Base-by-base conservation (phyloP, 2,329 filamentous ascomycete species). In the Alternaria panax region DNA sequence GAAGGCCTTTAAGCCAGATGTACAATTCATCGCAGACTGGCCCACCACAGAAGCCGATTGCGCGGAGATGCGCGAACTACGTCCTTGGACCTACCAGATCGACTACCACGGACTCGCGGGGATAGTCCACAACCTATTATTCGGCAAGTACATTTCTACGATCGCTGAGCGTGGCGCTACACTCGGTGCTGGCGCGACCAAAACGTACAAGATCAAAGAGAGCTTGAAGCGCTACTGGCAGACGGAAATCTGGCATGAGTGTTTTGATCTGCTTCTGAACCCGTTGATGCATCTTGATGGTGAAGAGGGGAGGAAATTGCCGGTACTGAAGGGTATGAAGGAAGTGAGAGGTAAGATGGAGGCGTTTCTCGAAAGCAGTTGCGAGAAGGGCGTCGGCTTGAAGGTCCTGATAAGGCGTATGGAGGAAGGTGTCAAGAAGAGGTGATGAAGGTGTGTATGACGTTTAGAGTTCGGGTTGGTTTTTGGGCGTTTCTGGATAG, bases 41-140 rank as follows among this genome's bases (percentile, higher is more conserved):
- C 91, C 95, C 78, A 93, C 92, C 0, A 87, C 87, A 16, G 86
- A 90, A 24, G 90, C 92, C 52, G 95, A 99, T 79, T 99, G 95
- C 78, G 90, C 92, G 18, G 95, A 99, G 83, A 97, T 98, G 87
- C 90, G 93, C 46, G 94, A 99, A 80, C 87, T 92, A 57, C 86
- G 94, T 1, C 93, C 93, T 0, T 99, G 95, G 95, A 98, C 94
- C 1, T 97, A 93, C 82, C 95, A 99, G 77, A 92, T 97, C 67
- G 95, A 99, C 81, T 96, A 98, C 71, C 92, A 96, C 77, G 95
- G 95, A 12, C 85, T 97, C 0, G 95, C 95, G 0, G 93, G 92
- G 5, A 91, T 92, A 24, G 83, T 98, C 5, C 93, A 99, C 79
- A 90, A 88, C 42, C 86, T 99, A 69, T 86, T 99, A 4, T 99